Conservation (phyloP, 805 yeast genomes). For the Metschnikowia kunwiensis region DNA sequence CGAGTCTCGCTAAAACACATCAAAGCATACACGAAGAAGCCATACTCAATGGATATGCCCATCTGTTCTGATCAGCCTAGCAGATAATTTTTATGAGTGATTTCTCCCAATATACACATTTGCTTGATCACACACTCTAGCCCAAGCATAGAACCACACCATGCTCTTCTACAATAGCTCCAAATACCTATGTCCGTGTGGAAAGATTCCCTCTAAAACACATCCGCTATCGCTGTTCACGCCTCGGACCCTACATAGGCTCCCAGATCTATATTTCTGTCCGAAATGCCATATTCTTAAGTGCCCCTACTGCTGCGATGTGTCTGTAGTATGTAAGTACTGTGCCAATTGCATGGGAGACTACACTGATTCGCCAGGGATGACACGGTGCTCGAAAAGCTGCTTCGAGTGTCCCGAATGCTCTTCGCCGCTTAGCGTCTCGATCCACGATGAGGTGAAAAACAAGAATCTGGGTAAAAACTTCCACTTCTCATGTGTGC, state of each 20-base stretch:
- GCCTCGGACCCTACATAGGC: constrained; percentile 11
- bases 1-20: no score
- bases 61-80: no score
- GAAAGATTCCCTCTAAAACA: constrained; percentile 1
- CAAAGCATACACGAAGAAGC: no score
- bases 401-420: constrained; percentile 42
- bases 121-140: no score
- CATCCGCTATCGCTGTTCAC: constrained; percentile 7
- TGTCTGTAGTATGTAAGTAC: constrained; percentile 28
- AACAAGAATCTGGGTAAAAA: constrained; percentile 11
- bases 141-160: no score
- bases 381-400: constrained; percentile 32
- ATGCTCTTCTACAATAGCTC: constrained; percentile 12
- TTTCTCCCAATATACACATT: no score
- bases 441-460: constrained; percentile 16
- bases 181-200: constrained; percentile 17
- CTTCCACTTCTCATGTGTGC: constrained; percentile 15
- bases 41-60: no score
- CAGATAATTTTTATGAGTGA: no score
- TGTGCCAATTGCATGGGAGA: constrained; percentile 39
- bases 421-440: constrained; percentile 25
- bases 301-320: constrained; percentile 27
- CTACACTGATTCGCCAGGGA: constrained; percentile 24
- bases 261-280: constrained; percentile 34
- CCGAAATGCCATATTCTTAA: constrained; percentile 34